Conservation (phyloP, 805 yeast genomes). For the Maudiozyma barnettii region DNA sequence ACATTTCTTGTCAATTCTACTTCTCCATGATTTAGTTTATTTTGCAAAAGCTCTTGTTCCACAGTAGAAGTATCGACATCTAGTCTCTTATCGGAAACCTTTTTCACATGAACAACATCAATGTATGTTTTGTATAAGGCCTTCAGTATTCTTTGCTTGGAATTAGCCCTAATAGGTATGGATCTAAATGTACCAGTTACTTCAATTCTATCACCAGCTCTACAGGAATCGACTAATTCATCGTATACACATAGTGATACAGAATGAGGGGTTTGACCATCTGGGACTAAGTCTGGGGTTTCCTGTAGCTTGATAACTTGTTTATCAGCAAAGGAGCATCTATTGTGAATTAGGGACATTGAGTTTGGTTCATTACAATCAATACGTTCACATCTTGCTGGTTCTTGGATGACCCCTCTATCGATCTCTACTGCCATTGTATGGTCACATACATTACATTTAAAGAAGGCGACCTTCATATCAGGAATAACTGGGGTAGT, state of each 20-base stretch:
- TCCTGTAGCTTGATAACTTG: conserved; percentile 92
- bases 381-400: conserved; percentile 83
- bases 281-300: conserved; percentile 93
- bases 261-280: conserved; percentile 97
- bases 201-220: conserved; percentile 95
- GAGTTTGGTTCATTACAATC: conserved; percentile 76
- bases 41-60: conserved; percentile 35
- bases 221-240: conserved; percentile 85
- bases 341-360: conserved; percentile 83
- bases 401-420: conserved; percentile 90
- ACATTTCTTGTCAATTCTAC: conserved; percentile 69
- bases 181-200: conserved; percentile 93
- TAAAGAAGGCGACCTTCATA: conserved; percentile 94
- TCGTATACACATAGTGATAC: conserved; percentile 90
- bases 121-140: conserved; percentile 83
- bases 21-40: conserved; percentile 43
- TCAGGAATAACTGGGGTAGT: conserved; percentile 91
- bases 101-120: conserved; percentile 88
- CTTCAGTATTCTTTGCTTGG: conserved; percentile 75
- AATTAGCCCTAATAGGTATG: conserved; percentile 79
- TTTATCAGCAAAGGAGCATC: conserved; percentile 89
- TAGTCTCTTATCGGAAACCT: conserved; percentile 70
- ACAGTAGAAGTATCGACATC: conserved; percentile 70
- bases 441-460: conserved; percentile 90
- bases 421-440: conserved; percentile 87